Base-by-base conservation (phyloP, 176 grass and related monocot species). In the Raddia distichophylla region DNA sequence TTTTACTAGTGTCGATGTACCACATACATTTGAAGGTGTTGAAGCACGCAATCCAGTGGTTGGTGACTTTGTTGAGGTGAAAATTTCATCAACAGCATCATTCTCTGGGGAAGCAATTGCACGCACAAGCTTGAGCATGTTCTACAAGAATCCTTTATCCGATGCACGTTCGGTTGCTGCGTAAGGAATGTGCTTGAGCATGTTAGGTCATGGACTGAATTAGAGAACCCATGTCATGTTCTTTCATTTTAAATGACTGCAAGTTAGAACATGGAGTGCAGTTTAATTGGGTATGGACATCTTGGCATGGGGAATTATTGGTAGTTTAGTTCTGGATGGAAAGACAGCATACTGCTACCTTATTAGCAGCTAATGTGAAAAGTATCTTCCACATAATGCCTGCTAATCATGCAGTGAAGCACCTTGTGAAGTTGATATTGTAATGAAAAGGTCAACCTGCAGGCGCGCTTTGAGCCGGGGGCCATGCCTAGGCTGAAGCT, bases 21-120 rank as follows among this genome's bases (percentile, higher is more conserved):
- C 75, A 1, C 92, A 94, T 75, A 86, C 89, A 27, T 90, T 60
- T 45, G 78, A 91, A 79, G 82, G 64, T 32, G 82, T 78, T 33
- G 95, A 78, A 37, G 5, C 76, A 15, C 80, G 81, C n/a, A 91
- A 98, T 34, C 84, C 92, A 59, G 78, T 87, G 44, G 74, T 91
- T 65, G 95, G 95, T 56, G 95, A 95, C 76, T 89, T 85, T 71
- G 90, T 98, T 15, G 90, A 95, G 84, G 90, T 98, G 63, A 87
- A 82, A 55, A 93, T 98, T 86, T 95, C 92, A 0, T 95, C 95
- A 0, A 98, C 83, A 65, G 95, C 92, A 86, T 91, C 95, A 4
- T 85, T 98, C 63, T 98, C 78, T 52, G 95, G 90, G 22, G 88
- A 91, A 64, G 86, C 87, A 16, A 77, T 95, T 53, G 84, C 67